Percentiles rank a stretch among this genome's conserved stretches.
Evolutionary conservation across 495 filamentous ascomycete species (phyloP).

Genomic region (Baudoinia panamericana): DNA sequence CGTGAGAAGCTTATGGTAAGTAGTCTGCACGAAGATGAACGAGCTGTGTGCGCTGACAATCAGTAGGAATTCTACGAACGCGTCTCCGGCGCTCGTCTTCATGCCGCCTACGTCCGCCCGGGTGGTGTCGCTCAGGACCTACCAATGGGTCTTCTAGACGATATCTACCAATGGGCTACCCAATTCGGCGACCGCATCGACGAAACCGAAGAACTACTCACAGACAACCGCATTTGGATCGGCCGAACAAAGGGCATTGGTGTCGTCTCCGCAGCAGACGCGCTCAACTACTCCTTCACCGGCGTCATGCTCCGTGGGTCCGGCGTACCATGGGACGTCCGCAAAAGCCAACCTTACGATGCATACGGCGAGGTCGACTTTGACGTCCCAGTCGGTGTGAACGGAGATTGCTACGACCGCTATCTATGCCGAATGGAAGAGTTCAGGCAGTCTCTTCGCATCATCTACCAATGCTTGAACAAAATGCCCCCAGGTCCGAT

Average conservation of each 20-base stretch:
- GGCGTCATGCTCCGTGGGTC: slow-evolving; percentile 97
- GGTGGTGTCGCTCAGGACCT: slow-evolving; percentile 95
- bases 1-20: slow-evolving; percentile 93
- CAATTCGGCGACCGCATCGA: slow-evolving; percentile 99
- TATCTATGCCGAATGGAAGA: slow-evolving; percentile 99
- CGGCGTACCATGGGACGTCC: slow-evolving; percentile 94
- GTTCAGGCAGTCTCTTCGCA: slow-evolving; percentile 92
- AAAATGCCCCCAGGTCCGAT: slow-evolving; percentile 94
- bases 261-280: slow-evolving; percentile 80
- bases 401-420: slow-evolving; percentile 98
- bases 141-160: slow-evolving; percentile 86
- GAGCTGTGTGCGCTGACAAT: neutral
- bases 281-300: slow-evolving; percentile 87
- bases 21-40: slow-evolving; percentile 21
- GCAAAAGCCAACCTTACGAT: slow-evolving; percentile 91
- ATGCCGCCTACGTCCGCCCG: slow-evolving; percentile 95
- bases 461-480: slow-evolving; percentile 98
- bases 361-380: slow-evolving; percentile 97
- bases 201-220: slow-evolving; percentile 96
- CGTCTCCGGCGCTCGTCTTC: slow-evolving; percentile 93
- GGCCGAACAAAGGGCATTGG: slow-evolving; percentile 82
- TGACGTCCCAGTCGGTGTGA: slow-evolving; percentile 89
- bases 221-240: slow-evolving; percentile 99
- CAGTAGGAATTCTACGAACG: slow-evolving; percentile 96
- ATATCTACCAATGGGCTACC: slow-evolving; percentile 99